Evolutionary conservation across 768 basidiomycete species (phyloP).

Genomic region (Strobilomyces echinocephalus): DNA sequence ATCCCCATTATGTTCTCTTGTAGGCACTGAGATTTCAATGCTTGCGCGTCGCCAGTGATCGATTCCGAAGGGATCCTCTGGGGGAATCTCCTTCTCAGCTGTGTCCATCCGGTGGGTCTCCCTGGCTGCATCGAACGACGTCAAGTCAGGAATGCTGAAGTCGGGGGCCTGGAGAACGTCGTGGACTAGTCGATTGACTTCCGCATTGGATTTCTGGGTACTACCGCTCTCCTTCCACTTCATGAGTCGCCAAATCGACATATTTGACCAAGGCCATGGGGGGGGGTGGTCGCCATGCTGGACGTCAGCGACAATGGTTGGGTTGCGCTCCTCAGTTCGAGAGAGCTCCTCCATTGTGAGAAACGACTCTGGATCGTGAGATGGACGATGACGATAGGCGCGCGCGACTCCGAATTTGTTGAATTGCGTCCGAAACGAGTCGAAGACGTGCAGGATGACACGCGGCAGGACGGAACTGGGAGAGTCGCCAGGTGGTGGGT

Average conservation of each 20-base stretch:
- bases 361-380: not conserved
- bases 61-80: too few species aligned
- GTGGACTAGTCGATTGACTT: not conserved
- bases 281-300: not conserved
- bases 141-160: too few species aligned
- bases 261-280: not conserved
- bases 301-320: not conserved
- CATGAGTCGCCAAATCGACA: not conserved
- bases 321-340: not conserved
- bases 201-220: not conserved
- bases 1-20: too few species aligned
- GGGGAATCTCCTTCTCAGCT: too few species aligned
- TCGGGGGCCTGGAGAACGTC: not conserved
- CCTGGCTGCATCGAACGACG: too few species aligned
- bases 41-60: too few species aligned
- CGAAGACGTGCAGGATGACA: not conserved
- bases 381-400: not conserved
- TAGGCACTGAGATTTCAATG: too few species aligned
- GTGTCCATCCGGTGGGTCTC: too few species aligned
- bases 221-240: not conserved
- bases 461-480: not conserved
- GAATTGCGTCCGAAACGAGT: not conserved
- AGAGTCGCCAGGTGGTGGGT: not conserved
- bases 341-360: not conserved
- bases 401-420: not conserved